Conservation (phyloP, 1,139 yeast species). For the Geotrichum aggregatum region DNA sequence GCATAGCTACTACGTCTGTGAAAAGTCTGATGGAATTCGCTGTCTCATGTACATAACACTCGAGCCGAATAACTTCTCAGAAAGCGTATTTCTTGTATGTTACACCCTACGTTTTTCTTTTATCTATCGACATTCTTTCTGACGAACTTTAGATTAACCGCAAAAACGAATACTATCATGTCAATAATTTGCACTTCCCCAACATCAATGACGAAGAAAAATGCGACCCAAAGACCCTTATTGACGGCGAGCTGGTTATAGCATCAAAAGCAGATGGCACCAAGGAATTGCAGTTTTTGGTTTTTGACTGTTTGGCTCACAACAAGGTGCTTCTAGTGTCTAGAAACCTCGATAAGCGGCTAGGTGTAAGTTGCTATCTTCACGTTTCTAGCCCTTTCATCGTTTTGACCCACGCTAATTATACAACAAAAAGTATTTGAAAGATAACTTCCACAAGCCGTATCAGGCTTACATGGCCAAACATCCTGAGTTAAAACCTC, state of each 20-base stretch:
- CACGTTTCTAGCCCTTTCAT: not conserved
- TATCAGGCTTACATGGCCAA: slow-evolving; percentile 62
- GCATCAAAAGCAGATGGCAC: slow-evolving; percentile 46
- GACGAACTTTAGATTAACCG: slow-evolving; percentile 56
- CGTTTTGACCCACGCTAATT: not conserved
- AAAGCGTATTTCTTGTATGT: slow-evolving; percentile 42
- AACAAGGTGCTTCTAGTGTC: slow-evolving; percentile 69
- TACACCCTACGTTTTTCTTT: too few relatives aligned
- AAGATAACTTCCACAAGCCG: slow-evolving; percentile 46
- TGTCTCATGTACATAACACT: slow-evolving; percentile 75
- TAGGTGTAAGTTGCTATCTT: slow-evolving; percentile 55
- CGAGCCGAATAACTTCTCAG: slow-evolving; percentile 36
- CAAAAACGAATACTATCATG: slow-evolving; percentile 76
- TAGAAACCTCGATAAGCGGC: slow-evolving; percentile 69
- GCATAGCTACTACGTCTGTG: slow-evolving; percentile 76
- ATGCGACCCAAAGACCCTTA: slow-evolving; percentile 80
- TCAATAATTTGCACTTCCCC: slow-evolving; percentile 86
- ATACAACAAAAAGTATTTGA: slow-evolving; percentile 48
- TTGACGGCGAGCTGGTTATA: slow-evolving; percentile 86
- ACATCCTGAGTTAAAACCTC: slow-evolving; percentile 65
- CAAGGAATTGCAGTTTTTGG: slow-evolving; percentile 69
- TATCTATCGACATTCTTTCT: not conserved
- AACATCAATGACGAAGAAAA: slow-evolving; percentile 47
- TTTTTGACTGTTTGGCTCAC: slow-evolving; percentile 86
- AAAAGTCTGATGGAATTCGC: slow-evolving; percentile 90